A percentile compares a stretch with the other conserved stretches of the same genome.
Conservation (phyloP, 2,329 filamentous ascomycete genomes). For the Verticillium nubilum region DNA sequence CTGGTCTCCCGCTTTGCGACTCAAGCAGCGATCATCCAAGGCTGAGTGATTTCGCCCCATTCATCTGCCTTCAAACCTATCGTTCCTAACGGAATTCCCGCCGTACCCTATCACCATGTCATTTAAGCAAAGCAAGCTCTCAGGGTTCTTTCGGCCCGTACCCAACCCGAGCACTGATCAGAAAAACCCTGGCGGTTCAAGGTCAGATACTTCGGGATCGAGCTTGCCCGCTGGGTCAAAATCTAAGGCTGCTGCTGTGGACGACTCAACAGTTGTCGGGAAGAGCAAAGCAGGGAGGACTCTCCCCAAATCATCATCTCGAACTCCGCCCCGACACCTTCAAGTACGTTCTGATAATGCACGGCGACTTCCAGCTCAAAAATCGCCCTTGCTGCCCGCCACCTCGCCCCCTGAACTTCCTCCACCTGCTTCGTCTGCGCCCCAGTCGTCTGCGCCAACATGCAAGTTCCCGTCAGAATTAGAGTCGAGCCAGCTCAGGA, state of each 20-base stretch:
- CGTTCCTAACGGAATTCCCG: not conserved
- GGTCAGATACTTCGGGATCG: not conserved
- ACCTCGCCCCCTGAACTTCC: not conserved
- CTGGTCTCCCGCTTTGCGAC: no score
- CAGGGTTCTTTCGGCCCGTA: constrained; percentile 32
- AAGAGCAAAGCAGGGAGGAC: not conserved
- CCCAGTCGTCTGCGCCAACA: not conserved
- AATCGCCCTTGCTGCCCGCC: not conserved
- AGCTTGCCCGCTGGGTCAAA: not conserved
- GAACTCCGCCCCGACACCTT: not conserved
- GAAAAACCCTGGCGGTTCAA: not conserved
- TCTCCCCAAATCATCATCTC: not conserved
- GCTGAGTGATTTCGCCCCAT: no score
- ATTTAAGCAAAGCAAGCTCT: constrained; percentile 25
- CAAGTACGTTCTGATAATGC: not conserved
- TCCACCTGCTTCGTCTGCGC: not conserved
- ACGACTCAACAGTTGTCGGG: not conserved
- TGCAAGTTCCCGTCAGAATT: not conserved
- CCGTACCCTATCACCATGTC: not conserved
- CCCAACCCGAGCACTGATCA: not conserved
- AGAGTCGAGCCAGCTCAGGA: not conserved
- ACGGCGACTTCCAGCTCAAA: not conserved
- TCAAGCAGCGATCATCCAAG: no score
- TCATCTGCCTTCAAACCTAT: not conserved
- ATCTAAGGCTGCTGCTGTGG: not conserved